Percentiles rank a stretch among this genome's conserved stretches.
These are phyloP conservation scores for Coprinopsis marcescibilis DNA, from an alignment of 768 basidiomycete genomes.

Conservation along the genomic window DNA sequence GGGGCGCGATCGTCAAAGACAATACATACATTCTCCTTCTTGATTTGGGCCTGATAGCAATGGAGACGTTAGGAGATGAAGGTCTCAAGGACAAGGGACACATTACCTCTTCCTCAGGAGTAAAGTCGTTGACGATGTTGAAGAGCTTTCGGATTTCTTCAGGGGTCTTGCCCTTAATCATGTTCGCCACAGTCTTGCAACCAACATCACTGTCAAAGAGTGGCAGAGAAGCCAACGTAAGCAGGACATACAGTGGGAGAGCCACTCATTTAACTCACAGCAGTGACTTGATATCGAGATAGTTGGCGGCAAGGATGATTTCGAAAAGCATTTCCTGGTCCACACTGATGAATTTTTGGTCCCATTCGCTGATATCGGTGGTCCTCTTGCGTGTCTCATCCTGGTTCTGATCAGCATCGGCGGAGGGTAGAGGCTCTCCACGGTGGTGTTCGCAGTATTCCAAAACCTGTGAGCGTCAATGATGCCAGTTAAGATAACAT, in stretches of 20 bases:
- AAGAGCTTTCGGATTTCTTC: constrained; percentile 98
- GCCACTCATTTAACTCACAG: constrained; percentile 60
- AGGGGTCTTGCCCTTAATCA: constrained; percentile 99
- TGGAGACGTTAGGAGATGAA: constrained; percentile 12
- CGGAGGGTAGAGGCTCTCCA: constrained; percentile 88
- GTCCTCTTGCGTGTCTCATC: constrained; percentile 97
- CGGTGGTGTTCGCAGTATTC: constrained; percentile 99
- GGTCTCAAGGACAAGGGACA: constrained; percentile 5
- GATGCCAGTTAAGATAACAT: background rate
- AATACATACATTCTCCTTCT: constrained; percentile 91
- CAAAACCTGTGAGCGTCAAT: constrained; percentile 59
- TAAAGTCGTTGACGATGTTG: constrained; percentile 98
- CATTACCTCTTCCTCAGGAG: constrained; percentile 94
- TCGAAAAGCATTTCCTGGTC: constrained; percentile 99
- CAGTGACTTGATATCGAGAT: constrained; percentile 98
- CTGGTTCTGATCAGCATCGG: constrained; percentile 72
- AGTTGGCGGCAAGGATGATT: constrained; percentile 99
- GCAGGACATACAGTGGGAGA: background rate
- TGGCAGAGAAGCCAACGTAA: constrained; percentile 1
- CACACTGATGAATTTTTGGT: constrained; percentile 96
- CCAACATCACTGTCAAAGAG: constrained; percentile 74
- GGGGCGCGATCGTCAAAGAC: background rate
- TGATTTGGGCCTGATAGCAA: constrained; percentile 79
- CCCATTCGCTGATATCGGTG: constrained; percentile 99
- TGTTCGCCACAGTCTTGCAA: constrained; percentile 98